phyloP scores from a whole-genome alignment of 225 moss, liverwort and hornwort genomes.

The Climacium dendroides region DNA sequence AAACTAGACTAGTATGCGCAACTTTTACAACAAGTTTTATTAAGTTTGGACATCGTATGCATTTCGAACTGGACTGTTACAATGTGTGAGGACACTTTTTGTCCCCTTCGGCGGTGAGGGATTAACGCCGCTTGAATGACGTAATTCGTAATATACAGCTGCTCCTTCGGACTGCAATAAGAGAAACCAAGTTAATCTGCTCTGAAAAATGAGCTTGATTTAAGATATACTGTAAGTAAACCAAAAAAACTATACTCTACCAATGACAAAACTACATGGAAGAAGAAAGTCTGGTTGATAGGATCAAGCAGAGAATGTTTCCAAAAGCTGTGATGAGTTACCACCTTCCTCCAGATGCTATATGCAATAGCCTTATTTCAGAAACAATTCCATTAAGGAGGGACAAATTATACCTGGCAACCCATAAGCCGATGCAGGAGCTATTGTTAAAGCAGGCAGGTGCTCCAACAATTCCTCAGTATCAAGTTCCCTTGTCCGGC shows the following conservation, averaged over 20 bases:
- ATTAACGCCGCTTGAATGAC: slow-evolving; percentile 83
- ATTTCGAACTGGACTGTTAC: too few relatives aligned
- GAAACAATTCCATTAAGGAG: background rate
- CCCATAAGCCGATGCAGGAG: slow-evolving; percentile 87
- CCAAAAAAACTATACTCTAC: background rate
- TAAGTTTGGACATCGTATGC: too few relatives aligned
- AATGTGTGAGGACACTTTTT: too few relatives aligned
- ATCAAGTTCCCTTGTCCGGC: slow-evolving; percentile 72
- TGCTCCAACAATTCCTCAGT: slow-evolving; percentile 69
- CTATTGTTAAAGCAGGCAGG: slow-evolving; percentile 84
- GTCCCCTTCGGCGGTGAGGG: too few relatives aligned
- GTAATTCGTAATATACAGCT: slow-evolving; percentile 73
- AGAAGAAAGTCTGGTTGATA: background rate
- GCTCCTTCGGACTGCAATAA: slow-evolving; percentile 85
- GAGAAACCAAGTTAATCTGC: background rate
- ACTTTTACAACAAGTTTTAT: too few relatives aligned
- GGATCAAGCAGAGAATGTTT: background rate
- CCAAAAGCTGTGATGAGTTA: background rate
- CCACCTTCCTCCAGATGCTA: background rate
- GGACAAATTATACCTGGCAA: slow-evolving; percentile 45
- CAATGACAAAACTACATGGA: background rate
- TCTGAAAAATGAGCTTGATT: background rate
- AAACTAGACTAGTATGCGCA: too few relatives aligned
- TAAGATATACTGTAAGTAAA: background rate
- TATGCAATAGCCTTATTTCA: background rate